Conservation (phyloP, 1,139 yeast genomes). For the Taphrina sp. region DNA sequence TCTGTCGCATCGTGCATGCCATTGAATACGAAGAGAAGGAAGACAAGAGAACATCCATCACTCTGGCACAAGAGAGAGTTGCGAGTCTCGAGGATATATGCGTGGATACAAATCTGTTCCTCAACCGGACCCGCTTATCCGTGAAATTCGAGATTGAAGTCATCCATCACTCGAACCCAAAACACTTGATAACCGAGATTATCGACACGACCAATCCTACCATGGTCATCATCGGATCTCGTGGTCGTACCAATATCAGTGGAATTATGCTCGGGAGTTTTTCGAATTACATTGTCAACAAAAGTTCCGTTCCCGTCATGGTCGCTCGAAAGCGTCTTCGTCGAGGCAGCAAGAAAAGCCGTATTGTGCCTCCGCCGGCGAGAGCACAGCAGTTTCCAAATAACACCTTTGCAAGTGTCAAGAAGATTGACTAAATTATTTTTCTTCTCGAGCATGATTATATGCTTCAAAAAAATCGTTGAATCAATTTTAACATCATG, state of each 20-base stretch:
- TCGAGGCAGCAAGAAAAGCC: slow-evolving; percentile 35
- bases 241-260: slow-evolving; percentile 71
- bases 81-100: slow-evolving; percentile 64
- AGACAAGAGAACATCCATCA: slow-evolving; percentile 35
- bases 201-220: slow-evolving; percentile 81
- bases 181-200: slow-evolving; percentile 77
- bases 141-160: slow-evolving; percentile 74
- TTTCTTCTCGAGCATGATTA: too few relatives aligned
- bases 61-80: slow-evolving; percentile 49
- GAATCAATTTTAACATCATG: too few relatives aligned
- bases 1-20: slow-evolving; percentile 74
- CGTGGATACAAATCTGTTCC: slow-evolving; percentile 56
- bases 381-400: slow-evolving; percentile 17
- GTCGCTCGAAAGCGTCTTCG: slow-evolving; percentile 82
- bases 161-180: slow-evolving; percentile 80
- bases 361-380: slow-evolving; percentile 19
- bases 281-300: slow-evolving; percentile 71
- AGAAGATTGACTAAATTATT: slow-evolving; percentile 10
- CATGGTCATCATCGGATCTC: slow-evolving; percentile 76
- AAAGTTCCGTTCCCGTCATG: slow-evolving; percentile 82
- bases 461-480: too few relatives aligned
- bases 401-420: slow-evolving; percentile 19
- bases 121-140: slow-evolving; percentile 69
- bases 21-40: slow-evolving; percentile 55
- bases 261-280: slow-evolving; percentile 75